These are phyloP conservation scores for Thelonectria rubi DNA, from an alignment of 2,329 filamentous ascomycete species.

Conservation along the genomic window DNA sequence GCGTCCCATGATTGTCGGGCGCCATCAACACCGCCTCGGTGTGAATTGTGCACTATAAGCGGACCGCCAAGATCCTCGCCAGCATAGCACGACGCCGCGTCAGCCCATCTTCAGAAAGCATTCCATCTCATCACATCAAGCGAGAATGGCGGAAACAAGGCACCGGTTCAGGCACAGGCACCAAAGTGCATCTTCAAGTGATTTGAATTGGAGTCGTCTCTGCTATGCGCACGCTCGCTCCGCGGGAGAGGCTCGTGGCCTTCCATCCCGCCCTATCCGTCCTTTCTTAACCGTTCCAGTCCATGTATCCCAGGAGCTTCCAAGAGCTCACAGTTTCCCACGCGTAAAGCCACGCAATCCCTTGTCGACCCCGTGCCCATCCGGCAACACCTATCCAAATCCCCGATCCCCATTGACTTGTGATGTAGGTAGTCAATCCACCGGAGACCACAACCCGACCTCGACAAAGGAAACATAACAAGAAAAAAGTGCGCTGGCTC, in stretches of 20 bases:
- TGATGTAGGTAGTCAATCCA: conserved; percentile 30
- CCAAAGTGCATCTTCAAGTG: background rate
- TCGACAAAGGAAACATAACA: conserved; percentile 25
- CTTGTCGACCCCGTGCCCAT: conserved; percentile 3
- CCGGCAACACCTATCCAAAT: conserved; percentile 25
- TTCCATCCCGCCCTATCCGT: conserved; percentile 10
- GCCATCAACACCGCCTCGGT: background rate
- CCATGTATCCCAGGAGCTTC: conserved; percentile 9
- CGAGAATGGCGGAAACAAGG: no score
- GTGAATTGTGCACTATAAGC: background rate
- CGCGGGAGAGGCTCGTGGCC: conserved; percentile 3
- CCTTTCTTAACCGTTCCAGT: conserved; percentile 10
- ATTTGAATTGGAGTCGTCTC: conserved; percentile 40
- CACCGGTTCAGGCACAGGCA: no score
- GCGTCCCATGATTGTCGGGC: no score
- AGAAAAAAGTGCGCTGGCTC: conserved; percentile 22
- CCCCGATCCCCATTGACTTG: conserved; percentile 20
- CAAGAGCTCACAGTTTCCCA: background rate
- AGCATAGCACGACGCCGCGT: no score
- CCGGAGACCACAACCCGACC: conserved; percentile 27
- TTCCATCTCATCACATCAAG: no score
- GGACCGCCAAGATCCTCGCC: background rate
- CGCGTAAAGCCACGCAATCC: conserved; percentile 22
- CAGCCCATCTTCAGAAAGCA: no score
- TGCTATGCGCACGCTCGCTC: conserved; percentile 12